Conservation (phyloP, 371 early-diverging fungal genomes). For the Conidiobolus incongruus region DNA sequence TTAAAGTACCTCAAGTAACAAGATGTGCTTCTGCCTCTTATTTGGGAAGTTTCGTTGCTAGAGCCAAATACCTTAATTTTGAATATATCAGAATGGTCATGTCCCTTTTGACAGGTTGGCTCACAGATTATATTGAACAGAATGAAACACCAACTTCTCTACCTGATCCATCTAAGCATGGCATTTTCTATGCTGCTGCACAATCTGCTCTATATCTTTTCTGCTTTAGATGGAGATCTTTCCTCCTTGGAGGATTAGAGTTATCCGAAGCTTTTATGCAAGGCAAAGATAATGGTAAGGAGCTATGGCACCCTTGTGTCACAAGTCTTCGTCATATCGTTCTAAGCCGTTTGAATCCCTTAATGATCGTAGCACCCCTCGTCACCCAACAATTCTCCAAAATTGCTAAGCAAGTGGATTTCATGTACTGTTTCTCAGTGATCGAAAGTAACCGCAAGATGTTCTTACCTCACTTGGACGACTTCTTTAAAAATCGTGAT, state of each 20-base stretch:
- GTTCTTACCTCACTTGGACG: slow-evolving; percentile 14
- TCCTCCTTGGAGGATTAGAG: slow-evolving; percentile 7
- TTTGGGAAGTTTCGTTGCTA: slow-evolving; percentile 63
- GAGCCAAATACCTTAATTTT: slow-evolving; percentile 53
- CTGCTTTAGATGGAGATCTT: slow-evolving; percentile 81
- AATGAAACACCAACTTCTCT: slow-evolving; percentile 20
- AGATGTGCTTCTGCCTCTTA: slow-evolving; percentile 70
- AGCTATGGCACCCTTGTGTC: slow-evolving; percentile 28
- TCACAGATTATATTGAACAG: slow-evolving; percentile 34
- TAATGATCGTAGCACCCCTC: slow-evolving; percentile 51
- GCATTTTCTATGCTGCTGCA: slow-evolving; percentile 66
- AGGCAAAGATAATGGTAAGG: slow-evolving; percentile 1
- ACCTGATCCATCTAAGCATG: slow-evolving; percentile 29
- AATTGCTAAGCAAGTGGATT: slow-evolving; percentile 47
- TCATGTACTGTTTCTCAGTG: slow-evolving; percentile 67
- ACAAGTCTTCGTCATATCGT: slow-evolving; percentile 48
- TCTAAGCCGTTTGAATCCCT: slow-evolving; percentile 58
- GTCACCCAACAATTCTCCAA: slow-evolving; percentile 71
- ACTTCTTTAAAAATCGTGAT: no score
- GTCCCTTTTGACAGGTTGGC: slow-evolving; percentile 38
- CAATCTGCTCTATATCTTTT: slow-evolving; percentile 82
- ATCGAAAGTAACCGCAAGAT: slow-evolving; percentile 36
- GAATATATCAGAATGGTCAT: slow-evolving; percentile 35
- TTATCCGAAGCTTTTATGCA: no score
- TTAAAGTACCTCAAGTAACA: slow-evolving; percentile 32